Evolutionary conservation across 2,329 filamentous ascomycete species (phyloP), one percentile per base, ranked within the genome.

Genomic region (Rutstroemia sp.): DNA sequence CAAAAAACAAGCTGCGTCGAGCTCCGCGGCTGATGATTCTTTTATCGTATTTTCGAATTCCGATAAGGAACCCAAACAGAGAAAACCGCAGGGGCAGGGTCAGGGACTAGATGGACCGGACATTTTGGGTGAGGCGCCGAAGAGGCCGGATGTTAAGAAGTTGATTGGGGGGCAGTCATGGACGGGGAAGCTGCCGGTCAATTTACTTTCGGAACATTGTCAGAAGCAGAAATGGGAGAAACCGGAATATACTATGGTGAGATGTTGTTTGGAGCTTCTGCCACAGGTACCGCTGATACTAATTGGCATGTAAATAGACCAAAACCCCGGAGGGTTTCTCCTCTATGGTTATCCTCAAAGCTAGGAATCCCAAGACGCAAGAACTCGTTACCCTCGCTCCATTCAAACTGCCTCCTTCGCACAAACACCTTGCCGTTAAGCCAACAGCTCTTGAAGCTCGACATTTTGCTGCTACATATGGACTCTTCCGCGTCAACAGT

Each of bases 121-220:
- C 16, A 51, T 67, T 46, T 38, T 61, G 27, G 69, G 67, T 42
- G 69, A 71, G 54, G 63, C 66, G 2, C 64, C 67, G 10, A 66
- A 69, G 53, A 51, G 84, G 64, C 83, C 81, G 14, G 85, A 84
- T 1, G 79, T 80, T 46, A 86, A 87, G 71, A 90, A 95, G 65
- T 76, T 99, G 62, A 95, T 99, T 67, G 94, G 91, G 44, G 94
- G 94, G 49, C 84, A 90, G 58, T 96, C 91, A 64, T 99, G 94
- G 94, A 99, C 94, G 0, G 94, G 94, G 42, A 99, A 99, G 71
- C 76, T 99, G 34, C 94, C 94, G 1, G 88, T 96, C 62, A 96
- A 95, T 69, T 79, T 97, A 66, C 81, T 97, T 61, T 90, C 88
- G 38, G 94, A 97, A 76, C 89, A 95, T 73, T 96, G 92, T 67